A percentile compares a stretch with the other conserved stretches of the same genome.
phyloP scores from a whole-genome alignment of 805 yeast species.

The Saccharomycopsis guyanensis region DNA sequence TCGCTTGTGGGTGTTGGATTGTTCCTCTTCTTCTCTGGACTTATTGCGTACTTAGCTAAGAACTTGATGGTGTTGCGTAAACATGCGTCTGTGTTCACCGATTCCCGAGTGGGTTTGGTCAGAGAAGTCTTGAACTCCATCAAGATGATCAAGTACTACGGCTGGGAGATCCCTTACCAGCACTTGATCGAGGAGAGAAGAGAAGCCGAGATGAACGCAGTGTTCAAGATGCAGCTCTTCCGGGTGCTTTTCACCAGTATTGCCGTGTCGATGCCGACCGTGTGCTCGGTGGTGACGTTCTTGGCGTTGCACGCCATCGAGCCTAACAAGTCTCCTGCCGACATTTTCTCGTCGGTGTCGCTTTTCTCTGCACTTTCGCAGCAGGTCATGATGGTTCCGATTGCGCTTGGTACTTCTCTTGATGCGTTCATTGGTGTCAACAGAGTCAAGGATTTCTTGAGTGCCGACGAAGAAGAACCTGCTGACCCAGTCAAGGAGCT shows the following conservation, averaged over 20 bases:
- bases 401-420: conserved; percentile 58
- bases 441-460: conserved; percentile 48
- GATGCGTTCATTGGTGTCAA: conserved; percentile 59
- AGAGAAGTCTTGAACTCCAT: conserved; percentile 56
- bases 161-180: conserved; percentile 78
- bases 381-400: conserved; percentile 62
- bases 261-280: conserved; percentile 43
- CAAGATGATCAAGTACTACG: conserved; percentile 70
- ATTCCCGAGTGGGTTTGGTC: conserved; percentile 51
- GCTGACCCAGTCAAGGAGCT: conserved; percentile 22
- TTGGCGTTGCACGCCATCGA: conserved; percentile 33
- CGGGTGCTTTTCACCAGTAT: conserved; percentile 48
- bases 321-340: conserved; percentile 43
- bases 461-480: conserved; percentile 38
- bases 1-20: conserved; percentile 60
- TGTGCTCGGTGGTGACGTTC: conserved; percentile 51
- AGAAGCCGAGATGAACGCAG: conserved; percentile 45
- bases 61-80: conserved; percentile 44
- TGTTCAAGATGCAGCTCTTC: conserved; percentile 51
- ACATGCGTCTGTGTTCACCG: conserved; percentile 52
- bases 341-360: conserved; percentile 62
- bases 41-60: conserved; percentile 39
- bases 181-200: conserved; percentile 46
- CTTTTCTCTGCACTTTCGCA: conserved; percentile 54
- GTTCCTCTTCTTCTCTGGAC: conserved; percentile 24